A percentile compares a stretch with the other conserved stretches of the same genome.
These are phyloP conservation scores for Alternaria atra DNA, from an alignment of 2,329 filamentous ascomycete species.

Conservation along the genomic window DNA sequence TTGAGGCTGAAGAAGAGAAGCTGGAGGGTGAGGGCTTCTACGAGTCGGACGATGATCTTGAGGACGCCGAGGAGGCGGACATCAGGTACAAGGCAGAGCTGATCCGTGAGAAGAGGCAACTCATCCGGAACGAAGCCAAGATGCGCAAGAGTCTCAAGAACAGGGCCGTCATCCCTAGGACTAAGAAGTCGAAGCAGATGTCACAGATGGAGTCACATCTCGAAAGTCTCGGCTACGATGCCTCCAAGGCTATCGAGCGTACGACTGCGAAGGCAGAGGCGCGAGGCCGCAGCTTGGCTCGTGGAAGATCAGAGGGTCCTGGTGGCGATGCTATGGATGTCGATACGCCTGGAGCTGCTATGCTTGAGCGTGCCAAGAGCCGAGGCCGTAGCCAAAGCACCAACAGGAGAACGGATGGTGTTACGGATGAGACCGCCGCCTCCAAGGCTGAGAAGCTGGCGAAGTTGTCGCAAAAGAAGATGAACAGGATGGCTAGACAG, in stretches of 20 bases:
- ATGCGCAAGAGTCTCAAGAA: constrained; percentile 99
- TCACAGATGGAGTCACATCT: constrained; percentile 88
- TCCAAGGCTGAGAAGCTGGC: constrained; percentile 84
- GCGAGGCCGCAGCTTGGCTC: constrained; percentile 75
- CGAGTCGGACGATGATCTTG: constrained; percentile 75
- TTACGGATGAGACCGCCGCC: constrained; percentile 71
- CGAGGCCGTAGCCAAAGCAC: constrained; percentile 70
- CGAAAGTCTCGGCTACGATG: constrained; percentile 85
- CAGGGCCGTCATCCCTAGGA: constrained; percentile 88
- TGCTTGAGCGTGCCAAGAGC: constrained; percentile 72
- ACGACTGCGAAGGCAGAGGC: constrained; percentile 68
- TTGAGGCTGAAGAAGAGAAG: constrained; percentile 95
- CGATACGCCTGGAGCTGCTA: constrained; percentile 52
- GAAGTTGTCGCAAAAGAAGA: constrained; percentile 95
- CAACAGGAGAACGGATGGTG: constrained; percentile 80
- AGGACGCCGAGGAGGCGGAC: constrained; percentile 88
- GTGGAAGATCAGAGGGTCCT: constrained; percentile 62
- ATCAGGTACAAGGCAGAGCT: constrained; percentile 90
- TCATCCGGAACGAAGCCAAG: constrained; percentile 93
- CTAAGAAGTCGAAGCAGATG: constrained; percentile 79
- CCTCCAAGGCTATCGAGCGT: constrained; percentile 75
- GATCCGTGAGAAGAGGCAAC: constrained; percentile 91
- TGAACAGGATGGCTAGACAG: constrained; percentile 97
- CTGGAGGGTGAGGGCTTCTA: constrained; percentile 94
- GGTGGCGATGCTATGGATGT: constrained; percentile 78